Evolutionary conservation across 2,329 filamentous ascomycete species (phyloP).

Genomic region (Sphaerulina populicola): DNA sequence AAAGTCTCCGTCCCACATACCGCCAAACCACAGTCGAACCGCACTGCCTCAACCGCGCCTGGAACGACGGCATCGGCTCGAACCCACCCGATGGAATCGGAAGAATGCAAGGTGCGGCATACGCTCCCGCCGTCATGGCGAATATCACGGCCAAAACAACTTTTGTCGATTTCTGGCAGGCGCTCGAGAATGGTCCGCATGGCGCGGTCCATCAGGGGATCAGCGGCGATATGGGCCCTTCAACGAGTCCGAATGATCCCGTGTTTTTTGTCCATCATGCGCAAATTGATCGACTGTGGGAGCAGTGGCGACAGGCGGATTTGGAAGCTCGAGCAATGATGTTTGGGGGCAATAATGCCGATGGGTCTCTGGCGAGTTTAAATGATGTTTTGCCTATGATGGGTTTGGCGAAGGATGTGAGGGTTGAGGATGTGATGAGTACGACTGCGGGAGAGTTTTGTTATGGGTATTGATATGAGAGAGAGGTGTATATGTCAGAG

Average conservation of each 20-base stretch:
- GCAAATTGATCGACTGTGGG: slow-evolving; percentile 24
- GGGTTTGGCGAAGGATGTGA: background rate
- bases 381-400: background rate
- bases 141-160: background rate
- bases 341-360: background rate
- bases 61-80: background rate
- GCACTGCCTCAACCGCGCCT: slow-evolving; percentile 22
- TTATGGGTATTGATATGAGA: background rate
- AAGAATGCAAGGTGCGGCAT: background rate
- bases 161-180: slow-evolving; percentile 18
- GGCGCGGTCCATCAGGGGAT: slow-evolving; percentile 23
- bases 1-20: slow-evolving; percentile 7
- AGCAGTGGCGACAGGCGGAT: background rate
- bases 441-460: background rate
- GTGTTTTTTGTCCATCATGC: slow-evolving; percentile 28
- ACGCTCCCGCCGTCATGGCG: background rate
- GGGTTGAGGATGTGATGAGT: background rate
- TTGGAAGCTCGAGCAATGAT: background rate
- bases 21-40: slow-evolving; percentile 14
- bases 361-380: background rate
- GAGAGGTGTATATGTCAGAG: too few relatives aligned
- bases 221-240: slow-evolving; percentile 22
- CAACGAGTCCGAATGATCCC: slow-evolving; percentile 24
- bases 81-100: background rate
- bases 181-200: slow-evolving; percentile 21